These are phyloP conservation scores for Pterula multifida DNA, from an alignment of 1,284 basidiomycete species.

Conservation along the genomic window DNA sequence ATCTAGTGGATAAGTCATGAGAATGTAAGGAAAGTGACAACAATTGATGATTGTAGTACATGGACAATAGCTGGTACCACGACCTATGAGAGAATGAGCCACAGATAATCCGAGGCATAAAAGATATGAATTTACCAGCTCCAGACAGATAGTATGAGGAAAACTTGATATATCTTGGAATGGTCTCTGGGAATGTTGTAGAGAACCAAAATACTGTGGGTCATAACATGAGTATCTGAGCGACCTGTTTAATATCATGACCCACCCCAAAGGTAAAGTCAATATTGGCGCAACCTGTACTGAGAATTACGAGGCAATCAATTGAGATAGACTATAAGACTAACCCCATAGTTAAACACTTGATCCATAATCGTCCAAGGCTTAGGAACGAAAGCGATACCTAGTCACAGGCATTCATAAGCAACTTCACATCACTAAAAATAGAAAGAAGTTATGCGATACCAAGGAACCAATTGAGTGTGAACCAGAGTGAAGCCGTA, in stretches of 20 bases:
- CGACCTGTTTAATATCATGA: too few relatives aligned
- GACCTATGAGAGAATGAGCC: not conserved
- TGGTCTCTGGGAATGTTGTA: not conserved
- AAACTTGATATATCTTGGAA: conserved; percentile 32
- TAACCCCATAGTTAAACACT: conserved; percentile 40
- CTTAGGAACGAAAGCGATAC: conserved; percentile 27
- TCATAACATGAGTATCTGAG: not conserved
- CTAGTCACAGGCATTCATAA: conserved; percentile 33
- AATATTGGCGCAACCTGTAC: not conserved
- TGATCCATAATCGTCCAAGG: conserved; percentile 39
- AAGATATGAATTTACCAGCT: conserved; percentile 25
- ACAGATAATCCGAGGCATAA: not conserved
- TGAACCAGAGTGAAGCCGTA: not conserved
- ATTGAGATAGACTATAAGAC: not conserved
- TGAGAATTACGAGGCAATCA: not conserved
- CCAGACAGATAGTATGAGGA: conserved; percentile 39
- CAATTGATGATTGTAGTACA: conserved; percentile 10
- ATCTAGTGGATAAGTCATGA: not conserved
- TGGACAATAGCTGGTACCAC: not conserved
- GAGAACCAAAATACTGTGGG: conserved; percentile 24
- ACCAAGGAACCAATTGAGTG: not conserved
- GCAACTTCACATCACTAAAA: too few relatives aligned
- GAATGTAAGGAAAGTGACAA: not conserved
- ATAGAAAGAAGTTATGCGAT: not conserved
- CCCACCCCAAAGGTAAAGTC: not conserved